These are phyloP conservation scores for Exophiala bonariae DNA, from an alignment of 2,329 filamentous ascomycete genomes.

Conservation along the genomic window DNA sequence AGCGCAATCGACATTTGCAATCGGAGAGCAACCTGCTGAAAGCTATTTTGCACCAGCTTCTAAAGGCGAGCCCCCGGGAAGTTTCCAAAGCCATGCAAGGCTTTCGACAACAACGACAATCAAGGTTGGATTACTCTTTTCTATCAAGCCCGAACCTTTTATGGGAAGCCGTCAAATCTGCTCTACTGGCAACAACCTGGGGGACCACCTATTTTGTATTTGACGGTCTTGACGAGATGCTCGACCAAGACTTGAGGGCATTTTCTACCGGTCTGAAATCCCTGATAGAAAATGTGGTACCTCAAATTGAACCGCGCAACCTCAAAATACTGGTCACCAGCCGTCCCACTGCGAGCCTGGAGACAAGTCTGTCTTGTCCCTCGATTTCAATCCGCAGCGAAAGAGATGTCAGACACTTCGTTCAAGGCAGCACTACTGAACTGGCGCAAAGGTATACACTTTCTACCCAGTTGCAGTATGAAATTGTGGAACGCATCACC, in stretches of 20 bases:
- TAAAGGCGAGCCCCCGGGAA: not conserved
- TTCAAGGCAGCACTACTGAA: conserved; percentile 1
- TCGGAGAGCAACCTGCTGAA: not conserved
- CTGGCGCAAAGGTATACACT: not conserved
- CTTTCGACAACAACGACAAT: not conserved
- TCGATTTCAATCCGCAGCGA: conserved; percentile 7
- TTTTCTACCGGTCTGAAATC: conserved; percentile 1
- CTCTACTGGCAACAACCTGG: not conserved
- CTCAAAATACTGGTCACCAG: conserved; percentile 2
- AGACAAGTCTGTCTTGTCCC: not conserved
- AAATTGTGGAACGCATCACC: conserved; percentile 3
- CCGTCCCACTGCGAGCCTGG: conserved; percentile 3
- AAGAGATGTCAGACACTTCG: conserved; percentile 4
- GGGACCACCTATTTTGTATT: conserved; percentile 4
- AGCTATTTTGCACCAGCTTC: conserved; percentile 1
- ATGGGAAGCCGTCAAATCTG: conserved; percentile 2
- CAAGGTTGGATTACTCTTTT: not conserved
- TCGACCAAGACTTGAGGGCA: not conserved
- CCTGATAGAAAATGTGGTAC: conserved; percentile 2
- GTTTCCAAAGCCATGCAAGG: not conserved
- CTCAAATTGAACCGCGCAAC: conserved; percentile 2
- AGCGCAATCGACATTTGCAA: not conserved
- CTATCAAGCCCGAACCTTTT: not conserved
- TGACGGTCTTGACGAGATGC: conserved; percentile 9
- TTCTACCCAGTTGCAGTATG: not conserved